Base-by-base conservation (phyloP, 257 asterid species). In the Craterostigma plantagineum region DNA sequence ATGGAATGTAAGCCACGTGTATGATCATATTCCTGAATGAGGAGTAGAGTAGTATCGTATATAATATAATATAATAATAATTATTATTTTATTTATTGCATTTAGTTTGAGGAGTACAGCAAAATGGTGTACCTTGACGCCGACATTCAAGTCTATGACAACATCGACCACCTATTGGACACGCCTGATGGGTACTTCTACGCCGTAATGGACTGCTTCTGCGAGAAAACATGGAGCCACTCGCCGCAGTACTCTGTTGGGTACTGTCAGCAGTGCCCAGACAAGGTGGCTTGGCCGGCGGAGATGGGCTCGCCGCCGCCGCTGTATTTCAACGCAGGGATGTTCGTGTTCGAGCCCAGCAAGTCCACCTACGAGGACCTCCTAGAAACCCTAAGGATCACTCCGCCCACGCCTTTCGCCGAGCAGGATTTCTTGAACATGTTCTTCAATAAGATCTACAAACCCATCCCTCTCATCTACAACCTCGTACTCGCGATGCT, bases 341-440 rank as follows among this genome's bases (percentile, higher is more conserved):
- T 23, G 30, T 23, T 23, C 30, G 30, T 23, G 4, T 23, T 23
- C 30, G 30, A 23, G 30, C 77, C 82, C 7, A 73, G 58, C 68
- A 60, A 47, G 9, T 8, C 46, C 43, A 66, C 75, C 1, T 73
- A 58, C 10, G 62, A 65, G 13, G 47, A 38, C 15, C 75, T 73
- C 4, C 75, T 73, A 7, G 34, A 55, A 23, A 66, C 64, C 12
- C 64, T 73, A 23, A 43, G 11, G 1, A 56, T 60, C 57, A 73
- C 75, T 16, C 63, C 70, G 0, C 82, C 82, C 1, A 69, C 82
- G 10, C 72, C 78, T 1, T 73, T 73, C 38, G 75, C 82, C 0
- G 81, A 76, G 59, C 87, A 73, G 78, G 83, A 69, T 61, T 63
- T 69, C 68, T 67, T 69, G 73, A 73, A 73, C 54, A 73, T 61